Evolutionary conservation across 495 filamentous ascomycete species (phyloP).

Genomic region (Ramalina intermedia): DNA sequence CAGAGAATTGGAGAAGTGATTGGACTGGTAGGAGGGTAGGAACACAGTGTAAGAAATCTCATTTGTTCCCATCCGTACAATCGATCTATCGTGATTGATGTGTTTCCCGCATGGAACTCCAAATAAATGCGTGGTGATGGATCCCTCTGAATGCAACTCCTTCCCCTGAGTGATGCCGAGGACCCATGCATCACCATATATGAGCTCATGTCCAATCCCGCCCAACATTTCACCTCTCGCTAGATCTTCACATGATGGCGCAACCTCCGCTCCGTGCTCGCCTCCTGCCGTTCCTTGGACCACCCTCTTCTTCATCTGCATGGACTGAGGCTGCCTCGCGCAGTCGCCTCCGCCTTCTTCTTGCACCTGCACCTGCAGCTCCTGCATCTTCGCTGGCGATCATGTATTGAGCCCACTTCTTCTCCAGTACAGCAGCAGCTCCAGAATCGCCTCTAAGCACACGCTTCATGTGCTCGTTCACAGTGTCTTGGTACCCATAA

Average conservation of each 20-base stretch:
- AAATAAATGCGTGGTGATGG: too few relatives aligned
- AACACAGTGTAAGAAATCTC: too few relatives aligned
- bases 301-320: slow-evolving; percentile 61
- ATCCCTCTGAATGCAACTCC: too few relatives aligned
- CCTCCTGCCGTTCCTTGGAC: slow-evolving; percentile 28
- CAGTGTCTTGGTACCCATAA: slow-evolving; percentile 88
- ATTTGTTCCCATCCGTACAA: too few relatives aligned
- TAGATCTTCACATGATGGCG: slow-evolving; percentile 35
- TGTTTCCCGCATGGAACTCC: too few relatives aligned
- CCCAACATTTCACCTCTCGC: not conserved
- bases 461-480: slow-evolving; percentile 79
- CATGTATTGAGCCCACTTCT: slow-evolving; percentile 93
- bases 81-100: too few relatives aligned
- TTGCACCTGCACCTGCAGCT: slow-evolving; percentile 43
- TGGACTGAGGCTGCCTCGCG: slow-evolving; percentile 60
- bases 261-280: slow-evolving; percentile 43
- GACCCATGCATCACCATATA: too few relatives aligned
- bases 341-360: slow-evolving; percentile 58
- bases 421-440: slow-evolving; percentile 59
- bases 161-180: too few relatives aligned
- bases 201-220: not conserved
- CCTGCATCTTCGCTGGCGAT: slow-evolving; percentile 76
- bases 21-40: too few relatives aligned
- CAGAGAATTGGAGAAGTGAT: too few relatives aligned
- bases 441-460: slow-evolving; percentile 60